These are phyloP conservation scores for Lentinula raphanica DNA, from an alignment of 768 basidiomycete genomes.

Conservation along the genomic window DNA sequence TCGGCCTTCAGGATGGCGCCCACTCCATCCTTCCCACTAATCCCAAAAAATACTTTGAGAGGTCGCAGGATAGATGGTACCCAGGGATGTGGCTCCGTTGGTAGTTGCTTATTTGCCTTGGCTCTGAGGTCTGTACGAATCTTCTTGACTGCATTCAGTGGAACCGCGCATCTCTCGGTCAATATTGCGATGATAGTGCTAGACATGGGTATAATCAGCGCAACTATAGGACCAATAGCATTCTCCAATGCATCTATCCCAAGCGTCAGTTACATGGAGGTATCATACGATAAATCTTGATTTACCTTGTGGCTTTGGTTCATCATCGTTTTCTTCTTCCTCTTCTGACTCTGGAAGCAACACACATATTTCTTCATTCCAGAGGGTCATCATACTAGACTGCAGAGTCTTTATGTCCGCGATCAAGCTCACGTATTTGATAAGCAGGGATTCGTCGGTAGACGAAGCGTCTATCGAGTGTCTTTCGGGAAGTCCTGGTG, in stretches of 20 bases:
- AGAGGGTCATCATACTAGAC: conserved; percentile 48
- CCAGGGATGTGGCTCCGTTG: conserved; percentile 83
- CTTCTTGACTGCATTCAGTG: conserved; percentile 76
- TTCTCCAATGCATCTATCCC: conserved; percentile 49
- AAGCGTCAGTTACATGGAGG: too few species aligned
- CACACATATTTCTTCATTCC: conserved; percentile 60
- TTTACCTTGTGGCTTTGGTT: conserved; percentile 47
- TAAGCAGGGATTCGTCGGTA: conserved; percentile 60
- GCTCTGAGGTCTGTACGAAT: conserved; percentile 90
- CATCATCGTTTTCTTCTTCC: conserved; percentile 26
- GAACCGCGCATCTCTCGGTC: conserved; percentile 77
- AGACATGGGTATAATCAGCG: conserved; percentile 54
- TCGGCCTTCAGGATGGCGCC: conserved; percentile 55
- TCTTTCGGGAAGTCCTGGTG: conserved; percentile 46
- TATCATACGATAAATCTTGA: too few species aligned
- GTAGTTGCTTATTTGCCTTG: conserved; percentile 66
- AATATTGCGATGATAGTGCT: conserved; percentile 67
- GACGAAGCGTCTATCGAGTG: conserved; percentile 49
- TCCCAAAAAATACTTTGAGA: conserved; percentile 66
- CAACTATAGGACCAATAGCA: conserved; percentile 42
- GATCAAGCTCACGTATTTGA: conserved; percentile 61
- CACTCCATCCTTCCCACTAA: conserved; percentile 50
- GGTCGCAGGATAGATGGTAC: conserved; percentile 78
- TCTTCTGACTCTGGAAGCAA: conserved; percentile 47
- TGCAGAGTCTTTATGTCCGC: conserved; percentile 62